These are phyloP conservation scores for Sporothrix pseudoabietina DNA, from an alignment of 2,329 filamentous ascomycete species.

Conservation along the genomic window DNA sequence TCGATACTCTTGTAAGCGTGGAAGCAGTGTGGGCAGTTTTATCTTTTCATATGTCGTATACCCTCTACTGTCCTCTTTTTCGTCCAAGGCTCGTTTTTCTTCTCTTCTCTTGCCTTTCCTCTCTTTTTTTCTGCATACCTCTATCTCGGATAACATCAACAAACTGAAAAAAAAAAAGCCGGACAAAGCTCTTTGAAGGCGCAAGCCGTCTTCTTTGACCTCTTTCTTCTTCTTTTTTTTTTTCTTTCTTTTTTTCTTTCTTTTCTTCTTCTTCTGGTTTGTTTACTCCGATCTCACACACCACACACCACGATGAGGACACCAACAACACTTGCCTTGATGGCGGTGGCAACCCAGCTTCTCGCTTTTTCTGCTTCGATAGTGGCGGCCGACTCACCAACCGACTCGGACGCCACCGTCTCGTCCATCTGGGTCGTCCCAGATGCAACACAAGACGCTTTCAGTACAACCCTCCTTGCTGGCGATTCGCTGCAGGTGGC, in stretches of 20 bases:
- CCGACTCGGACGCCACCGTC: not conserved
- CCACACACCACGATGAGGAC: conserved; percentile 13
- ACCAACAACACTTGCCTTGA: not conserved
- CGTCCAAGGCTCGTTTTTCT: not conserved
- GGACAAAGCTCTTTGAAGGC: not conserved
- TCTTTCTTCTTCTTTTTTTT: not conserved
- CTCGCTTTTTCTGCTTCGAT: not conserved
- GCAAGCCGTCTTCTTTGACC: not conserved
- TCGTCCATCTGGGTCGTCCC: conserved; percentile 22
- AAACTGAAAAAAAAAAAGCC: not conserved
- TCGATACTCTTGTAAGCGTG: not conserved
- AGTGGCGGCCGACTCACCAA: not conserved
- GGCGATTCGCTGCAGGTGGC: conserved; percentile 15
- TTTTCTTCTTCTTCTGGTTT: not conserved
- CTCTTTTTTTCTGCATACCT: not conserved
- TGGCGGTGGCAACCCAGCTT: not conserved
- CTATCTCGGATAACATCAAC: conserved; percentile 7
- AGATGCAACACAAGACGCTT: not conserved
- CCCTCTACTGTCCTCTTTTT: not conserved
- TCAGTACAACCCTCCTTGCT: not conserved
- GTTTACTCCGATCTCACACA: not conserved
- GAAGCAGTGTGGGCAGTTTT: not conserved
- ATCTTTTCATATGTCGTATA: not conserved
- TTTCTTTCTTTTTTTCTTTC: not conserved
- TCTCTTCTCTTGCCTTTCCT: not conserved